These are phyloP conservation scores for Metschnikowia cubensis DNA, from an alignment of 805 yeast genomes.

Conservation along the genomic window DNA sequence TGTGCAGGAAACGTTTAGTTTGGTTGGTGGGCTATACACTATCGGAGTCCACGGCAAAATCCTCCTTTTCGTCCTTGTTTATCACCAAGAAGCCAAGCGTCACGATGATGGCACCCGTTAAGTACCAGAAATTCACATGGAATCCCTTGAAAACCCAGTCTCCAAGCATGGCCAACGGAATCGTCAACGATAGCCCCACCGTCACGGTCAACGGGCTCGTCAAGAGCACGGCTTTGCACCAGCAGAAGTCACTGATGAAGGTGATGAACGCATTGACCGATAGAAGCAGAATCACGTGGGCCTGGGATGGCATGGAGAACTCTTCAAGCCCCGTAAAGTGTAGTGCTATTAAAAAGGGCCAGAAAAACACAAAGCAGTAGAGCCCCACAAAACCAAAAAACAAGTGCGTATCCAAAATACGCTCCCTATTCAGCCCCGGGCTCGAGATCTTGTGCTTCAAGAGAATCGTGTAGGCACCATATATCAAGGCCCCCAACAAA, in stretches of 20 bases:
- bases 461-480: conserved; percentile 86
- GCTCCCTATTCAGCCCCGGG: conserved; percentile 52
- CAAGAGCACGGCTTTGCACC: conserved; percentile 93
- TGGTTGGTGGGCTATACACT: not conserved
- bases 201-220: conserved; percentile 95
- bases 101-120: conserved; percentile 77
- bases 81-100: conserved; percentile 79
- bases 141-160: conserved; percentile 73
- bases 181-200: conserved; percentile 88
- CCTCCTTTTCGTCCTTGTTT: conserved; percentile 73
- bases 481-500: conserved; percentile 78
- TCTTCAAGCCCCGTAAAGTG: conserved; percentile 62
- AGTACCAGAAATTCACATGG: conserved; percentile 56
- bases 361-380: conserved; percentile 64
- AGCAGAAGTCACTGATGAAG: conserved; percentile 83
- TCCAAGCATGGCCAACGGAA: conserved; percentile 87
- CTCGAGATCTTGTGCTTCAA: conserved; percentile 61
- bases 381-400: conserved; percentile 96
- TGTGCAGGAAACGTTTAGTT: not conserved
- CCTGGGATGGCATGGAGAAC: conserved; percentile 64
- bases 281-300: conserved; percentile 50
- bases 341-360: conserved; percentile 77
- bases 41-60: conserved; percentile 27
- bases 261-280: conserved; percentile 69
- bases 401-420: conserved; percentile 74